Evolutionary conservation across 148 eudicot species (phyloP), one percentile per base, ranked within the genome.

Genomic region (Hydrangea macrophylla): DNA sequence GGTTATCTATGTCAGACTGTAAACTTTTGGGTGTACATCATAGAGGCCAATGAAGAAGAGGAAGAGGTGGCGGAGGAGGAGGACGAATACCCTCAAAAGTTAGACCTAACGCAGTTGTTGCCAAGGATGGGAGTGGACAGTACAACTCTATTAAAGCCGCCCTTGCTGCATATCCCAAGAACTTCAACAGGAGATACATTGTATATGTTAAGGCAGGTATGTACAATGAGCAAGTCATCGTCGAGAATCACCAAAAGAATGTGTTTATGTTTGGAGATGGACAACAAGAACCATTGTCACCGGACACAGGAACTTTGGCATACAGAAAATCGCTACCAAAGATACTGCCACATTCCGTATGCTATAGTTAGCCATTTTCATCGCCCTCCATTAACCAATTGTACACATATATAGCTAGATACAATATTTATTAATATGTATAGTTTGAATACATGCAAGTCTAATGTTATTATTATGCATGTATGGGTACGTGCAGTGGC

Each of bases 251-350:
- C 1, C 74, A 78, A 25, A 28, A 32, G 1, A 78, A 85, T 45
- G 77, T 85, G 3, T 65, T 74, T 62, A 81, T 85, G 69, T 79
- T 79, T 5, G 93, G 93, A 20, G 93, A 88, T 15, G 93, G 93
- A 0, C 81, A 84, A 64, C 72, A 31, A 80, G 60, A 28, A 85
- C 86, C 0, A 67, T 80, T 1, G 61, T 88, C 44, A 79, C 80
- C 0, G 93, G 93, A 5, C 39, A 56, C 13, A 81, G 81, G 53
- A 65, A 67, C 70, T 59, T 57, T 32, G 15, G 30, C 50, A 61
- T 12, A 65, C 76, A 28, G 23, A 69, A n/a, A 45, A 32, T 53
- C 35, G 32, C 9, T 17, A 77, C 79, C 20, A 72, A 66, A 4
- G 59, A 77, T 25, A 85, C 86, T 0, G 88, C 90, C 17, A 26